These are phyloP conservation scores for Parsonsia alboflavescens DNA, from an alignment of 257 asterid genomes.

Conservation along the genomic window DNA sequence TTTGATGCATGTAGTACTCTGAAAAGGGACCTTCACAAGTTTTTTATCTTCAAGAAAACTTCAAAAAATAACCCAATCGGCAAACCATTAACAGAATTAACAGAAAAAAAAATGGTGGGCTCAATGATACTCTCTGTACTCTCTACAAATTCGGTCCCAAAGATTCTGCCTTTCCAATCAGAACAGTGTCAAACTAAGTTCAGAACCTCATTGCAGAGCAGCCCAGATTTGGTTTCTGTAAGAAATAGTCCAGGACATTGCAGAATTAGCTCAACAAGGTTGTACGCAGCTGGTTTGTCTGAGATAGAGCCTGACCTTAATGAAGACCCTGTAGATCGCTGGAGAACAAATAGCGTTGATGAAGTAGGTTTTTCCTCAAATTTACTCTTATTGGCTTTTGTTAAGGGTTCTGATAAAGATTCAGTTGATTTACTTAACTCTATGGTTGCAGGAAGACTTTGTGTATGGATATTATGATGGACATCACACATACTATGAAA, in stretches of 20 bases:
- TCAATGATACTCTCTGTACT: conserved; percentile 34
- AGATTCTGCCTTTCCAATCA: conserved; percentile 22
- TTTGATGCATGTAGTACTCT: conserved; percentile 10
- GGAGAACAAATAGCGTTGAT: conserved; percentile 75
- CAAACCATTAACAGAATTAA: conserved; percentile 8
- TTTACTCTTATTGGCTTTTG: neutral
- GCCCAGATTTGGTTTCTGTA: conserved; percentile 7
- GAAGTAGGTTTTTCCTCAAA: conserved; percentile 21
- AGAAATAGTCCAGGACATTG: conserved; percentile 19
- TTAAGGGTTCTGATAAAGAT: neutral
- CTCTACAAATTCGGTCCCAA: conserved; percentile 36
- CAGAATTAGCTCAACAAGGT: conserved; percentile 36
- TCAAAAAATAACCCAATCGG: neutral
- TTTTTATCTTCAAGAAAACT: conserved; percentile 6
- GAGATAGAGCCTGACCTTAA: conserved; percentile 75
- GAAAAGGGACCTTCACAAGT: conserved; percentile 7
- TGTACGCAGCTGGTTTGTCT: conserved; percentile 58
- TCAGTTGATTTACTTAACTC: neutral
- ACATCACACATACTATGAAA: conserved; percentile 68
- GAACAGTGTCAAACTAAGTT: conserved; percentile 19
- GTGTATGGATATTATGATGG: conserved; percentile 62
- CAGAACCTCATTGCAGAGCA: conserved; percentile 11
- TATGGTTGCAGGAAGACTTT: conserved; percentile 62
- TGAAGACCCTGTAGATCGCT: conserved; percentile 71
- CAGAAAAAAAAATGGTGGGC: conserved; percentile 45